Evolutionary conservation across 2,329 filamentous ascomycete species (phyloP).

Genomic region (Calycina herbarum): DNA sequence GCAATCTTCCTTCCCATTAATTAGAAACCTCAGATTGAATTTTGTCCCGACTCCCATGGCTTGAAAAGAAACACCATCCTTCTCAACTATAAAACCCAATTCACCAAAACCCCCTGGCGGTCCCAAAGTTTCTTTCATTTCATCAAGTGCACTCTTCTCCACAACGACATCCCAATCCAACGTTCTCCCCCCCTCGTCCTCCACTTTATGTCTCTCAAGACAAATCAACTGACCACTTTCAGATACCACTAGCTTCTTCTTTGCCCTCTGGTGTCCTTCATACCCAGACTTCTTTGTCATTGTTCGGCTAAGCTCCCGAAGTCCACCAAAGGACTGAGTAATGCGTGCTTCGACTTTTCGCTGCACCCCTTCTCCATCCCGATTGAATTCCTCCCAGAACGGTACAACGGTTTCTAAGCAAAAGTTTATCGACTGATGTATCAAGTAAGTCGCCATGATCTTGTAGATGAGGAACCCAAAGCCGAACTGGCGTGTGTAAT

Average conservation of each 20-base stretch:
- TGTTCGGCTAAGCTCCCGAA: background rate
- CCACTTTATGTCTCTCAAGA: slow-evolving; percentile 12
- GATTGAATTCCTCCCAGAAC: slow-evolving; percentile 2
- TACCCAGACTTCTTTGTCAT: background rate
- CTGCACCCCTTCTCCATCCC: slow-evolving; percentile 5
- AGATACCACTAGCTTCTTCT: background rate
- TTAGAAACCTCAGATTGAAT: slow-evolving; percentile 17
- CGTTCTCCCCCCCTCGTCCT: slow-evolving; percentile 8
- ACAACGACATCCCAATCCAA: slow-evolving; percentile 18
- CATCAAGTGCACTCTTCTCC: slow-evolving; percentile 14
- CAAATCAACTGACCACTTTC: slow-evolving; percentile 9
- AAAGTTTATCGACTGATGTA: slow-evolving; percentile 10
- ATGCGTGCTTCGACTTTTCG: background rate
- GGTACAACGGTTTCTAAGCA: slow-evolving; percentile 15
- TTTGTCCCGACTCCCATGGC: slow-evolving; percentile 21
- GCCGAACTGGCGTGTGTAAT: background rate
- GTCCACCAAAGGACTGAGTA: slow-evolving; percentile 9
- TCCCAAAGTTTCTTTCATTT: slow-evolving; percentile 22
- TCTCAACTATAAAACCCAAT: slow-evolving; percentile 20
- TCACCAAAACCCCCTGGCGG: slow-evolving; percentile 22
- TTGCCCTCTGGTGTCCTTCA: background rate
- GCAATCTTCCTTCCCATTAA: background rate
- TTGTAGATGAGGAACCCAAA: slow-evolving; percentile 13
- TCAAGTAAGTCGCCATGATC: slow-evolving; percentile 15
- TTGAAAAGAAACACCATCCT: slow-evolving; percentile 17